phyloP scores from a whole-genome alignment of 345 rosid genomes.

The Raphanus sativus region DNA sequence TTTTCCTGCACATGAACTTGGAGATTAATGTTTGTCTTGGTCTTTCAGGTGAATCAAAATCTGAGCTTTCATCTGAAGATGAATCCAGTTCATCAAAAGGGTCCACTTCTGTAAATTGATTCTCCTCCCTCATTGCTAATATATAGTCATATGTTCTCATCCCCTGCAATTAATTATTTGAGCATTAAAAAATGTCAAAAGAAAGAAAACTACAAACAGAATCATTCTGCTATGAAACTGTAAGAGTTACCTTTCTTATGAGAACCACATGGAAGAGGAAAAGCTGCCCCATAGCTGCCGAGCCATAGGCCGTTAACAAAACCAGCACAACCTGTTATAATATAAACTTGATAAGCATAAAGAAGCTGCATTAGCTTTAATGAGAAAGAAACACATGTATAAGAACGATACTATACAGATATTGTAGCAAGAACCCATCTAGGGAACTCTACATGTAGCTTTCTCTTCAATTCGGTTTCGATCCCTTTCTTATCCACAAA shows the following conservation, averaged over 20 bases:
- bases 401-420: slow-evolving; percentile 47
- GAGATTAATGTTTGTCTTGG: slow-evolving; percentile 50
- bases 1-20: slow-evolving; percentile 59
- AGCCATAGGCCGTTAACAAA: slow-evolving; percentile 73
- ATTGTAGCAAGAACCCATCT: slow-evolving; percentile 78
- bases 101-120: slow-evolving; percentile 59
- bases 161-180: slow-evolving; percentile 48
- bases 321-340: slow-evolving; percentile 63
- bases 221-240: not conserved
- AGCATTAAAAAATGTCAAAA: slow-evolving; percentile 15
- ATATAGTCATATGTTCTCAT: slow-evolving; percentile 95
- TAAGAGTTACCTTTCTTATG: slow-evolving; percentile 73
- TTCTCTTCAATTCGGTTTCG: slow-evolving; percentile 66
- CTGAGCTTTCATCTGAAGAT: slow-evolving; percentile 75
- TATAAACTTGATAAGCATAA: slow-evolving; percentile 12
- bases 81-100: slow-evolving; percentile 75
- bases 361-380: slow-evolving; percentile 2
- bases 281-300: slow-evolving; percentile 97
- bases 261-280: slow-evolving; percentile 94
- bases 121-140: slow-evolving; percentile 92
- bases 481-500: slow-evolving; percentile 78
- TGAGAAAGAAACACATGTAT: not conserved
- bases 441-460: slow-evolving; percentile 66
- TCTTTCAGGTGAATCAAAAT: slow-evolving; percentile 79
- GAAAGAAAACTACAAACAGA: slow-evolving; percentile 13